A percentile compares a stretch with the other conserved stretches of the same genome.
Evolutionary conservation across 2,329 filamentous ascomycete species (phyloP).

Genomic region (Fusarium drepaniforme): DNA sequence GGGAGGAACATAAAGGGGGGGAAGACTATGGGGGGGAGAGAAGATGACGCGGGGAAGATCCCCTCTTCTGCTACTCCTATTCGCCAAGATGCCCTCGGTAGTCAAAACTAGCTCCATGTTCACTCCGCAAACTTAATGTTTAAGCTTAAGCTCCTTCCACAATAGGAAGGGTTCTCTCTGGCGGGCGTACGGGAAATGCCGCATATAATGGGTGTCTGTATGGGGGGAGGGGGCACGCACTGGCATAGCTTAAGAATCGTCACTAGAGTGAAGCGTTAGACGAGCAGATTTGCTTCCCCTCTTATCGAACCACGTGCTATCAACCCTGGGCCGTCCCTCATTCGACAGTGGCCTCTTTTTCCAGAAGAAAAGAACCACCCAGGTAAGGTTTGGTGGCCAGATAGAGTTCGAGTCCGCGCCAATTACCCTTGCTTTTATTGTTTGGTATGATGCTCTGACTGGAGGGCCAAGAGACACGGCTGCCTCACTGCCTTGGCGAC

Average conservation of each 20-base stretch:
- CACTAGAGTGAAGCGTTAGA: neutral
- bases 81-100: neutral
- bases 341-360: neutral
- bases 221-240: neutral
- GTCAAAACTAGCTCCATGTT: neutral
- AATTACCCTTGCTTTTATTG: neutral
- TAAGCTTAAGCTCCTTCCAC: constrained; percentile 25
- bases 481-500: neutral
- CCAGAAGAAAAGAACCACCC: constrained; percentile 6
- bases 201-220: neutral
- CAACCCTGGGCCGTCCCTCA: neutral
- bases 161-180: constrained; percentile 9
- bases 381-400: neutral
- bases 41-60: constrained; percentile 8
- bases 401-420: neutral
- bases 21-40: neutral
- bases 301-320: neutral
- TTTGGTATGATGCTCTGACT: neutral
- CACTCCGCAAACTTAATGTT: constrained; percentile 10
- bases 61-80: neutral
- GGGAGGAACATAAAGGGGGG: neutral
- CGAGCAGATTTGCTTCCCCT: neutral
- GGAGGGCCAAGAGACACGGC: neutral
- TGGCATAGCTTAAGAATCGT: neutral
- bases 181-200: constrained; percentile 29